Conservation (phyloP, 2,329 filamentous ascomycete species). For the Beauveria medogensis region DNA sequence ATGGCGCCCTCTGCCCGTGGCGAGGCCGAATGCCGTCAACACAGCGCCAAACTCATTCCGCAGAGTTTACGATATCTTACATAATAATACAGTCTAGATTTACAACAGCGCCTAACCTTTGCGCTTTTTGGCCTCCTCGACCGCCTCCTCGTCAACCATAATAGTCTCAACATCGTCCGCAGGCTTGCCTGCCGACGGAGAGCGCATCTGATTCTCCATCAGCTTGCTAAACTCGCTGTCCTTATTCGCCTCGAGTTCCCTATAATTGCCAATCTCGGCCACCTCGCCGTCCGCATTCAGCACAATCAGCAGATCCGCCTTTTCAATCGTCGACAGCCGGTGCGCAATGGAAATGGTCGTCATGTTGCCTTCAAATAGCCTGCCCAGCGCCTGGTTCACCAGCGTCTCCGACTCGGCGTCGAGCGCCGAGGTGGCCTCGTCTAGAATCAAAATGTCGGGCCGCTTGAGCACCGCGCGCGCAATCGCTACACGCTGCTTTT, state of each 20-base stretch:
- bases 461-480: slow-evolving; percentile 90
- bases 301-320: slow-evolving; percentile 89
- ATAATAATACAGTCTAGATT: too few species aligned
- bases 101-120: too few species aligned
- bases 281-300: slow-evolving; percentile 79
- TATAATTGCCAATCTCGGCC: slow-evolving; percentile 82
- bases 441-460: slow-evolving; percentile 91
- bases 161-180: background rate
- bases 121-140: background rate
- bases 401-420: slow-evolving; percentile 98
- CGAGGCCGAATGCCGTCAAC: too few species aligned
- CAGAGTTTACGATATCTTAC: too few species aligned
- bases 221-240: slow-evolving; percentile 84
- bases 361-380: slow-evolving; percentile 75
- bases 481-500: slow-evolving; percentile 97
- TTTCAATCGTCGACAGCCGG: slow-evolving; percentile 89
- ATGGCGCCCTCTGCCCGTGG: too few species aligned
- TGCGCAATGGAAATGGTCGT: slow-evolving; percentile 98
- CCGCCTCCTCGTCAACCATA: background rate
- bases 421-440: slow-evolving; percentile 94
- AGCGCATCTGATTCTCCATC: slow-evolving; percentile 92
- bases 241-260: slow-evolving; percentile 62
- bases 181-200: background rate
- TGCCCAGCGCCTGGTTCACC: slow-evolving; percentile 81
- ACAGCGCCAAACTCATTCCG: too few species aligned